Evolutionary conservation across 495 filamentous ascomycete species (phyloP).

Genomic region (Staphylotrichum tortipilum): DNA sequence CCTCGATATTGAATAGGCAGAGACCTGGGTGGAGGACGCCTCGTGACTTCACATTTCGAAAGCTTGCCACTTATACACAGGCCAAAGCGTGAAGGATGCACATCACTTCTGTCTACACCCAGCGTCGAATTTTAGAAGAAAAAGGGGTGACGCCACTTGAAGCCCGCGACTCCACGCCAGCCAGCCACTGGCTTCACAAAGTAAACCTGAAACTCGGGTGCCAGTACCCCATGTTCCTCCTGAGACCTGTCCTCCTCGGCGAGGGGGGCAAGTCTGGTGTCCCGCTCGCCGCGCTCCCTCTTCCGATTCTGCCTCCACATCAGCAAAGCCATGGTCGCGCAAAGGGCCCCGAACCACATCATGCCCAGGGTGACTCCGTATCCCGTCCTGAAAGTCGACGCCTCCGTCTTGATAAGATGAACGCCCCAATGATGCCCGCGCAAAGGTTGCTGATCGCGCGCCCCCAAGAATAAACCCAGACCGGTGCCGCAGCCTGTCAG

Average conservation of each 20-base stretch:
- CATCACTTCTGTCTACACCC: no score
- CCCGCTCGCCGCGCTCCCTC: conserved; percentile 44
- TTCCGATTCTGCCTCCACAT: conserved; percentile 52
- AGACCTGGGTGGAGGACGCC: no score
- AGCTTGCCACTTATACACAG: no score
- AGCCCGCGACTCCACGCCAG: no score
- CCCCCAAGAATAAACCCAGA: conserved; percentile 53
- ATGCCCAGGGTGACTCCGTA: conserved; percentile 61
- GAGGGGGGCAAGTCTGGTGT: conserved; percentile 41
- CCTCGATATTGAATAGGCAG: no score
- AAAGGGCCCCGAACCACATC: conserved; percentile 39
- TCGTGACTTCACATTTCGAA: no score
- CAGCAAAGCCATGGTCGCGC: conserved; percentile 40
- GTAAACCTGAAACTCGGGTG: conserved; percentile 53
- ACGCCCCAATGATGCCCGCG: conserved; percentile 60
- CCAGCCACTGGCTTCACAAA: no score
- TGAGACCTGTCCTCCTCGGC: conserved; percentile 42
- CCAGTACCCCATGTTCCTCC: conserved; percentile 58
- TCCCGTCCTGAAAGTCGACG: conserved; percentile 57
- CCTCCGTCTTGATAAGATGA: conserved; percentile 53
- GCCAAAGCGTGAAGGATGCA: no score
- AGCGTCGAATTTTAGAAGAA: no score
- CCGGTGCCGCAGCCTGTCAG: conserved; percentile 46
- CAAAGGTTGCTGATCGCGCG: conserved; percentile 54
- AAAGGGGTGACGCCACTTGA: no score